phyloP scores from a whole-genome alignment of 2,329 filamentous ascomycete genomes.

The Hypomyces perniciosus region DNA sequence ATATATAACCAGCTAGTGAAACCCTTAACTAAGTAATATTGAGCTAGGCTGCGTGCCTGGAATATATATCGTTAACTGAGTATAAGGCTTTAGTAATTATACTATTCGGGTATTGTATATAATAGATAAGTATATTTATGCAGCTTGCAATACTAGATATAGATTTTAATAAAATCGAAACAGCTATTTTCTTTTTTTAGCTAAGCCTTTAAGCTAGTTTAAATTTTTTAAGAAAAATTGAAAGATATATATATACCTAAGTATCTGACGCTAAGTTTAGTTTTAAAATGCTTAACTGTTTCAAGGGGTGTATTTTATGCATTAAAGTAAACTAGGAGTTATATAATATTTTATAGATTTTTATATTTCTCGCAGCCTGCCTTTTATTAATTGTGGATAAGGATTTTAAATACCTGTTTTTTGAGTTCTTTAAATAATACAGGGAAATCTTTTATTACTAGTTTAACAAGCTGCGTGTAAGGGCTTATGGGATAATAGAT shows the following conservation, averaged over 20 bases:
- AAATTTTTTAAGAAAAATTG: fast-evolving
- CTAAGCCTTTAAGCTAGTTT: conserved; percentile 16
- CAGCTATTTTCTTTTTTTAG: conserved; percentile 15
- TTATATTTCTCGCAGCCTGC: conserved; percentile 15
- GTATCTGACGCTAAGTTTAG: conserved; percentile 10
- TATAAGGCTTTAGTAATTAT: conserved; percentile 11
- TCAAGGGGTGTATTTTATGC: conserved; percentile 2
- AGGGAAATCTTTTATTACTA: conserved; percentile 12
- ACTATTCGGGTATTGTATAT: conserved; percentile 14
- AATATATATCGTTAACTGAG: not conserved
- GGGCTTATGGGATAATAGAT: conserved; percentile 4
- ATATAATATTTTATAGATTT: conserved; percentile 14
- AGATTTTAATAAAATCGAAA: conserved; percentile 20
- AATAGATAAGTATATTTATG: conserved; percentile 17
- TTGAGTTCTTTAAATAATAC: conserved; percentile 5
- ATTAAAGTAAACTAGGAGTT: conserved; percentile 21
- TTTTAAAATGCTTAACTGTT: not conserved
- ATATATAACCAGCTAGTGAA: not conserved
- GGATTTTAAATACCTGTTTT: not conserved
- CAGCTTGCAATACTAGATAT: conserved; percentile 19
- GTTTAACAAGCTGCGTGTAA: conserved; percentile 5
- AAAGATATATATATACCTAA: conserved; percentile 4
- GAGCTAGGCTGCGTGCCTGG: not conserved
- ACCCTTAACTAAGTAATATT: not conserved
- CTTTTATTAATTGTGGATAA: conserved; percentile 11